A percentile compares a stretch with the other conserved stretches of the same genome.
Conservation (phyloP, 192 early-diverging fungal genomes). For the Backusella mclennaniae region DNA sequence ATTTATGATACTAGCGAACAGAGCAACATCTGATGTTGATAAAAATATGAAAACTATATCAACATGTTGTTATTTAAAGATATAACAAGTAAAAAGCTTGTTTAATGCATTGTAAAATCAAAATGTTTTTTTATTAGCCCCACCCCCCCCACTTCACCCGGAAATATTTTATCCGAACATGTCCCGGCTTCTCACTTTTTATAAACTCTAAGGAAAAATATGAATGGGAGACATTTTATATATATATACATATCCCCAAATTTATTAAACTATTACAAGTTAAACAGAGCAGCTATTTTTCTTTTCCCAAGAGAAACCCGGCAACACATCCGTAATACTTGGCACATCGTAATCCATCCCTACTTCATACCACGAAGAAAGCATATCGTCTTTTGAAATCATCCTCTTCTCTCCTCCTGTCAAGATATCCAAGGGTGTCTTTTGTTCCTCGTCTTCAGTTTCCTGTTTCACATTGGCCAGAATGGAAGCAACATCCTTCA, state of each 20-base stretch:
- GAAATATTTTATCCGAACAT: too few species aligned
- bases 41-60: too few species aligned
- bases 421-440: neutral
- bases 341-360: constrained; percentile 18
- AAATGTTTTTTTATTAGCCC: too few species aligned
- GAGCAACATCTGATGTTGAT: too few species aligned
- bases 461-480: neutral
- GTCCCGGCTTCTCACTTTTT: too few species aligned
- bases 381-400: neutral
- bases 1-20: too few species aligned
- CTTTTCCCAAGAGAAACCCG: constrained; percentile 13
- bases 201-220: neutral
- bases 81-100: too few species aligned
- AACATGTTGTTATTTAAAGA: too few species aligned
- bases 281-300: neutral
- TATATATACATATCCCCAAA: neutral
- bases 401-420: too few species aligned
- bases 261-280: neutral
- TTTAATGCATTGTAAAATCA: too few species aligned
- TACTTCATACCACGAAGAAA: constrained; percentile 13
- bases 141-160: too few species aligned
- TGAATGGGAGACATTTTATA: neutral
- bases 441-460: neutral
- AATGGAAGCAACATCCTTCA: constrained; percentile 14
- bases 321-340: neutral